Percentiles rank a stretch among this genome's conserved stretches.
These are phyloP conservation scores for Pezicula carpinea DNA, from an alignment of 2,329 filamentous ascomycete genomes.

Conservation along the genomic window DNA sequence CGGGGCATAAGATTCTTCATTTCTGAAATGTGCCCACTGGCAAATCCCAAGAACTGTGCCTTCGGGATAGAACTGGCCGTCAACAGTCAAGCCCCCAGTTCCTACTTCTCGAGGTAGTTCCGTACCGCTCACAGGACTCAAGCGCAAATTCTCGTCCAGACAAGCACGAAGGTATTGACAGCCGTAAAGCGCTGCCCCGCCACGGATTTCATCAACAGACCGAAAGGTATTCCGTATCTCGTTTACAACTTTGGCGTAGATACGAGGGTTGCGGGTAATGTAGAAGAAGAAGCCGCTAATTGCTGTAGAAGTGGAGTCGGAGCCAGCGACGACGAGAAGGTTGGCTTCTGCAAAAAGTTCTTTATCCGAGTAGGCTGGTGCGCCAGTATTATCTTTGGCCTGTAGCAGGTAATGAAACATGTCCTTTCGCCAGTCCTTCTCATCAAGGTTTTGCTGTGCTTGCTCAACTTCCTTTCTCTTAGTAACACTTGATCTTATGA, in stretches of 20 bases:
- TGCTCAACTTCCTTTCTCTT: not conserved
- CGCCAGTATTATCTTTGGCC: conserved; percentile 65
- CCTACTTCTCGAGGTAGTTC: conserved; percentile 38
- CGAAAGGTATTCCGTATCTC: conserved; percentile 32
- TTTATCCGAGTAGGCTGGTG: conserved; percentile 31
- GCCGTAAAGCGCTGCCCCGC: conserved; percentile 27
- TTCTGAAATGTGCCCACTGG: no score
- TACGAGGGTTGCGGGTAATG: conserved; percentile 24
- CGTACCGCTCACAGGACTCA: conserved; percentile 39
- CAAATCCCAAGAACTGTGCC: conserved; percentile 28
- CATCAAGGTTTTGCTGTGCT: not conserved
- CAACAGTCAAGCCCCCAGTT: conserved; percentile 17
- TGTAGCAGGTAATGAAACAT: conserved; percentile 71
- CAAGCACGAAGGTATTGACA: conserved; percentile 34
- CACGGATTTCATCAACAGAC: conserved; percentile 25
- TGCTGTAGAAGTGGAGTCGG: conserved; percentile 29
- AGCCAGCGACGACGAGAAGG: conserved; percentile 6
- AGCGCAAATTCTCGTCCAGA: conserved; percentile 41
- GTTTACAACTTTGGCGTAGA: conserved; percentile 20
- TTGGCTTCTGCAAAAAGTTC: conserved; percentile 4
- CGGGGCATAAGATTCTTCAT: not conserved
- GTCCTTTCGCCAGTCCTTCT: conserved; percentile 54
- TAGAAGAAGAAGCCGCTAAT: conserved; percentile 31
- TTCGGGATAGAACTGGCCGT: conserved; percentile 24
- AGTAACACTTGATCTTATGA: not conserved